Base-by-base conservation (phyloP, 441 rosid species). In the Metrosideros polymorpha region DNA sequence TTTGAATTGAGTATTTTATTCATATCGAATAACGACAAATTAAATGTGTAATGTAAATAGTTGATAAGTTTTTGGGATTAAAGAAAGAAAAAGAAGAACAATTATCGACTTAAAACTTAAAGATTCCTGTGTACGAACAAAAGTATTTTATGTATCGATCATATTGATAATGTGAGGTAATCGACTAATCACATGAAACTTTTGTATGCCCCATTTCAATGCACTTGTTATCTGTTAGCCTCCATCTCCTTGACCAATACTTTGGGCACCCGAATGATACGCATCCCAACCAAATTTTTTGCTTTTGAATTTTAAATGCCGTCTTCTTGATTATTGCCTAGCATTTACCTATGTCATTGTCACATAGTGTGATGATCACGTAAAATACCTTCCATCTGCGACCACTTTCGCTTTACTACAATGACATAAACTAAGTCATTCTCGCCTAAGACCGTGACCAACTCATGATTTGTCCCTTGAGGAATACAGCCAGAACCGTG, bases 141-240 rank as follows among this genome's bases (percentile, higher is more conserved):
- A 30, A 32, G 12, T 4, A 63, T 30, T 63, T 22, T 63, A 30
- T 1, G 6, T 2, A 63, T 32, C 3, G 22, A 0, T 32, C 32
- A 59, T 1, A 59, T 0, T 4, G 6, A 32, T 8, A 3, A 79
- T 87, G 71, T 35, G 53, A 30, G 0, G 1, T 71, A 4, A 79
- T 47, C 27, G 4, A 29, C 27, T 27, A 8, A 42, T 0, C 4
- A 14, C 13, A 0, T 83, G 3, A 22, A 32, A 18, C 5, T 18
- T 19, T 32, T 8, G 4, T 10, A 66, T 66, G 77, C 0, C 77
- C 42, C 77, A 19, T 19, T 35, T 39, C 27, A 35, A 35, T 9
- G 45, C 45, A 35, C 14, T 3, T 66, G 19, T 35, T 19, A 66
- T 66, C 6, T 27, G 27, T 19, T 0, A 18, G 14, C 77, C 45